These are phyloP conservation scores for Emericellopsis terricola DNA, from an alignment of 495 filamentous ascomycete species.

Conservation along the genomic window DNA sequence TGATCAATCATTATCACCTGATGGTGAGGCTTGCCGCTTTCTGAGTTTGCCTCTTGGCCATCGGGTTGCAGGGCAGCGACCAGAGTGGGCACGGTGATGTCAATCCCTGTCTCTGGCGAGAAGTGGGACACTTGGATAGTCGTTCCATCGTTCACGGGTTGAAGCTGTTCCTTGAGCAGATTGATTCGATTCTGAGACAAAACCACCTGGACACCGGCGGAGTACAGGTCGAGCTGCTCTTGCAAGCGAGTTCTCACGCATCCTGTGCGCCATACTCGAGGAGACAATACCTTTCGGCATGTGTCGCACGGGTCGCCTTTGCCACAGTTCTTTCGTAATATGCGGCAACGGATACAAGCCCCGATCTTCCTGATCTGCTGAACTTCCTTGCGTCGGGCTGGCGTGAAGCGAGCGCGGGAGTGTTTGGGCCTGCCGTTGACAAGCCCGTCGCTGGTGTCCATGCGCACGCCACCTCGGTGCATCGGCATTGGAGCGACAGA, in stretches of 20 bases:
- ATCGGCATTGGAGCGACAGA: conserved; percentile 7
- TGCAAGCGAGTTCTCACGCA: conserved; percentile 62
- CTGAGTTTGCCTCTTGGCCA: conserved; percentile 20
- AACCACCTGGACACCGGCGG: conserved; percentile 48
- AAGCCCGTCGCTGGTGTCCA: conserved; percentile 14
- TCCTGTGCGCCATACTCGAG: conserved; percentile 62
- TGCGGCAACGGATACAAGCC: conserved; percentile 72
- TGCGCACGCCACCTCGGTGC: conserved; percentile 22
- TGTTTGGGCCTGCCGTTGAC: conserved; percentile 19
- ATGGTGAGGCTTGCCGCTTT: conserved; percentile 9
- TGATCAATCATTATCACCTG: conserved; percentile 42
- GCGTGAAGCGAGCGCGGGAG: conserved; percentile 47
- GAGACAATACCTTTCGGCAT: conserved; percentile 60
- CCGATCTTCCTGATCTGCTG: conserved; percentile 64
- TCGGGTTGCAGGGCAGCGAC: conserved; percentile 21
- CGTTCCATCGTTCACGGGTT: conserved; percentile 37
- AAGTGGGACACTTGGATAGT: conserved; percentile 55
- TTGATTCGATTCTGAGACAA: conserved; percentile 49
- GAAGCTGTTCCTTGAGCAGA: conserved; percentile 34
- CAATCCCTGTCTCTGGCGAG: conserved; percentile 34
- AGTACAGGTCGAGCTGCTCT: conserved; percentile 56
- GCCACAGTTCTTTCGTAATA: conserved; percentile 76
- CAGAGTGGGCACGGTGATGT: conserved; percentile 34
- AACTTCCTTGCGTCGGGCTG: conserved; percentile 54
- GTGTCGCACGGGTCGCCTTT: conserved; percentile 63